Evolutionary conservation across 352 stramenopile genomes (phyloP).

Genomic region (Globisporangium cystogenes): DNA sequence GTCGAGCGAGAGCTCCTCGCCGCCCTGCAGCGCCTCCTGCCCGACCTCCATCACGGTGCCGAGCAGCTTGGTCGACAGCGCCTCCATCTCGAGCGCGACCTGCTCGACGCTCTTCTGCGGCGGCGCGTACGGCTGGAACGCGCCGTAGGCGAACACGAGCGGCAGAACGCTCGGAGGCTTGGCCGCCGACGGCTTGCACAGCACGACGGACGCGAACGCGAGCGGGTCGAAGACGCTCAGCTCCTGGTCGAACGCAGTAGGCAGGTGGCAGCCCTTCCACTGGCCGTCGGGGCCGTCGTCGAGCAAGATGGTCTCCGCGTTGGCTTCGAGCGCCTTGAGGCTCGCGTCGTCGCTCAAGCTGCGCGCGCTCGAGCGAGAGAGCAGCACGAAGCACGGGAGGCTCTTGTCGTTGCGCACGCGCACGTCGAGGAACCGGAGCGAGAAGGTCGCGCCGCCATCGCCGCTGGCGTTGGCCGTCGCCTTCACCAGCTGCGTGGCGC

Average conservation of each 20-base stretch:
- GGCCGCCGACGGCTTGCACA: slow-evolving; percentile 54
- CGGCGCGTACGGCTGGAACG: slow-evolving; percentile 47
- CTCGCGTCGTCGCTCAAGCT: slow-evolving; percentile 19
- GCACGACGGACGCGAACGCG: slow-evolving; percentile 36
- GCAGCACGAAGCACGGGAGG: slow-evolving; percentile 50
- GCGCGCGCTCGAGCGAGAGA: slow-evolving; percentile 26
- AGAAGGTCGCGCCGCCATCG: slow-evolving; percentile 20
- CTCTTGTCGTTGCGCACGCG: slow-evolving; percentile 48
- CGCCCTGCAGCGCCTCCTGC: slow-evolving; percentile 22
- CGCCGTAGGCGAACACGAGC: slow-evolving; percentile 47
- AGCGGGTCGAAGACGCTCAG: slow-evolving; percentile 52
- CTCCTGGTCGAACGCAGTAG: slow-evolving; percentile 45
- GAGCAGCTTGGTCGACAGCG: slow-evolving; percentile 32
- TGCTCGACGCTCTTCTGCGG: slow-evolving; percentile 44
- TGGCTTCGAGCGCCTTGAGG: slow-evolving; percentile 30
- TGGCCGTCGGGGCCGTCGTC: slow-evolving; percentile 58
- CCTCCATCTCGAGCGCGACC: slow-evolving; percentile 39
- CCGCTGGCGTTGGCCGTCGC: neutral
- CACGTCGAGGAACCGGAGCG: slow-evolving; percentile 53
- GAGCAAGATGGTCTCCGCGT: slow-evolving; percentile 43
- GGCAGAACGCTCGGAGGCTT: slow-evolving; percentile 43
- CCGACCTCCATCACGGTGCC: slow-evolving; percentile 52
- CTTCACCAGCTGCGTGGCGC: neutral
- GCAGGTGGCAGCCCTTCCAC: slow-evolving; percentile 47
- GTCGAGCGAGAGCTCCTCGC: slow-evolving; percentile 31